These are phyloP conservation scores for bread wheat (Triticum aestivum) DNA, from an alignment of 176 grass and related monocot species.

Conservation along the genomic window DNA sequence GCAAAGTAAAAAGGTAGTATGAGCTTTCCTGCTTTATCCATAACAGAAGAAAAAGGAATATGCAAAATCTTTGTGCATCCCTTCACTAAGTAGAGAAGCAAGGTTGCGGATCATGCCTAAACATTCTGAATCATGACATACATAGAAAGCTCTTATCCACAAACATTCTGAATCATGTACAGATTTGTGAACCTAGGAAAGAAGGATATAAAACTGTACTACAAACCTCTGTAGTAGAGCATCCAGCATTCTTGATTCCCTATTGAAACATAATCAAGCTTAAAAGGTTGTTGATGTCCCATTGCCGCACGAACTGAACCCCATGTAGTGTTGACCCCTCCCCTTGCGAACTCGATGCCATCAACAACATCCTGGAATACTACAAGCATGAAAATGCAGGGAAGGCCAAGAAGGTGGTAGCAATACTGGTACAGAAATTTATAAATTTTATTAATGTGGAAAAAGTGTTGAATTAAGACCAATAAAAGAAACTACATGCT, in stretches of 20 bases:
- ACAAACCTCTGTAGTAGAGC: slow-evolving; percentile 80
- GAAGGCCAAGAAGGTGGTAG: not conserved
- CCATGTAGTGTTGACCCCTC: slow-evolving; percentile 64
- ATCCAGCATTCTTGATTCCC: slow-evolving; percentile 88
- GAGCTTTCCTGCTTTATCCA: slow-evolving; percentile 9
- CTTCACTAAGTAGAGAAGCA: not conserved
- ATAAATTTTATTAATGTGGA: not conserved
- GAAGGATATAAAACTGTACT: not conserved
- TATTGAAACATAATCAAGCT: slow-evolving; percentile 78
- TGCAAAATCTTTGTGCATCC: not conserved
- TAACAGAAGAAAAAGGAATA: not conserved
- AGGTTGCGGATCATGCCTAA: not conserved
- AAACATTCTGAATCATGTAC: not conserved
- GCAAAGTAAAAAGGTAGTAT: not conserved
- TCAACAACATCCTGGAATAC: slow-evolving; percentile 67
- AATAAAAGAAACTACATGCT: not conserved
- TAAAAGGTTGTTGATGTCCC: slow-evolving; percentile 86
- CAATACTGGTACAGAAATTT: not conserved
- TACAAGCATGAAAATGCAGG: slow-evolving; percentile 22
- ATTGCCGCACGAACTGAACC: slow-evolving; percentile 75
- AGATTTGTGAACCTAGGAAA: not conserved
- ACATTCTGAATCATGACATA: not conserved
- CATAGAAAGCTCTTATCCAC: slow-evolving; percentile 3
- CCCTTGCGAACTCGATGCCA: slow-evolving; percentile 91
- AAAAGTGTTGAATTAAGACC: not conserved